Percentiles rank a stretch among this genome's conserved stretches.
phyloP scores from a whole-genome alignment of 805 yeast species.

The Kuraishia piskuri region DNA sequence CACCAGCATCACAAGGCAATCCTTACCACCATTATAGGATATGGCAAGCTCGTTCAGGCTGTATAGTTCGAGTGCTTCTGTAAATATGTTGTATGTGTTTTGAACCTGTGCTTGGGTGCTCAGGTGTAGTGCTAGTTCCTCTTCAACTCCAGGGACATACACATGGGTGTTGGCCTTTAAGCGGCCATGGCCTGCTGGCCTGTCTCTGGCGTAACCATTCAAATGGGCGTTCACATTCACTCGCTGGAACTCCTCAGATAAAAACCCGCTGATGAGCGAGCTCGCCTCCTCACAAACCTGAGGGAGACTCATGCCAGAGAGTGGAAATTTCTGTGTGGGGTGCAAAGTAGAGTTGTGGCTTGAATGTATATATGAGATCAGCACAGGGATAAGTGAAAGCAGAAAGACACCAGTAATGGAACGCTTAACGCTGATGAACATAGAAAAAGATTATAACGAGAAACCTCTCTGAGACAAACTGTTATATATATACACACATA shows the following conservation, averaged over 20 bases:
- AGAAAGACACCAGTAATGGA: background rate
- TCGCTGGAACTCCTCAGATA: background rate
- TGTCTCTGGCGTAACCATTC: background rate
- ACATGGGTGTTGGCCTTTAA: background rate
- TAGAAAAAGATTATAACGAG: background rate
- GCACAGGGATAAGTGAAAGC: background rate
- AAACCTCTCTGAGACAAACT: background rate
- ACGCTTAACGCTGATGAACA: background rate
- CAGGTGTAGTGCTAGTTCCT: constrained; percentile 8
- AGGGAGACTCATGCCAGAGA: background rate
- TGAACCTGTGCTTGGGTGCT: constrained; percentile 17
- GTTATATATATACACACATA: no score
- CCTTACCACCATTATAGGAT: constrained; percentile 95
- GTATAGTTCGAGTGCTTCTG: constrained; percentile 11
- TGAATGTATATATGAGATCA: background rate
- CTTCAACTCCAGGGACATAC: background rate
- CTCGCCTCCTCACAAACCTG: background rate
- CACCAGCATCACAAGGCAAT: constrained; percentile 83
- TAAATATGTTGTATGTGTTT: constrained; percentile 11
- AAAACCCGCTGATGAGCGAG: background rate
- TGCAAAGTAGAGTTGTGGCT: background rate
- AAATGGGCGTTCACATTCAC: background rate
- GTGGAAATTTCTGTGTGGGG: background rate
- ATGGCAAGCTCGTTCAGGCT: constrained; percentile 51
- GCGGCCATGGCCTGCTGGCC: background rate